Conservation (phyloP, 257 asterid species). For the Solanum bukasovii region DNA sequence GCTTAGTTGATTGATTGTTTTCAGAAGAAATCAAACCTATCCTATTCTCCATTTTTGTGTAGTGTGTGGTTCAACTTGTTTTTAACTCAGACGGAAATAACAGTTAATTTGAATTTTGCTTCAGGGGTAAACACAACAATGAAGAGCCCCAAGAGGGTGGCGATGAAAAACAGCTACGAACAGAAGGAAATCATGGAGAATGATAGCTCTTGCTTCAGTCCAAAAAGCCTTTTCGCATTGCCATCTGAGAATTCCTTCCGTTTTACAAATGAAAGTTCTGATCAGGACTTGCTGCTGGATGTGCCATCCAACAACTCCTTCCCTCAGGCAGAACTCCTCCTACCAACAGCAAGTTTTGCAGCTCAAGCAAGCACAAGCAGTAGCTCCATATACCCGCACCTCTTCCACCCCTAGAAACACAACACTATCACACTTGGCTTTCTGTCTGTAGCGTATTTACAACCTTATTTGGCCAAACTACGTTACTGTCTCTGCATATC, state of each 20-base stretch:
- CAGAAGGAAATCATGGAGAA: conserved; percentile 34
- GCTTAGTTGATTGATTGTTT: not conserved
- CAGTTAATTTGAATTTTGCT: not conserved
- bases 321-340: conserved; percentile 71
- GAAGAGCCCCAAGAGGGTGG: conserved; percentile 46
- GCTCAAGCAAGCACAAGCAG: conserved; percentile 60
- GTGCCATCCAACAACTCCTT: conserved; percentile 56
- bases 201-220: conserved; percentile 35
- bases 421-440: not conserved
- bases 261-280: conserved; percentile 35
- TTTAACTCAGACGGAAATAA: not conserved
- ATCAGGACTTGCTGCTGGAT: conserved; percentile 66
- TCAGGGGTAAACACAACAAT: conserved; percentile 41
- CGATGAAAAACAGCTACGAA: conserved; percentile 20
- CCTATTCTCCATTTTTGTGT: not conserved
- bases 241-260: conserved; percentile 40
- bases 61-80: not conserved
- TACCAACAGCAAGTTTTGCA: conserved; percentile 35
- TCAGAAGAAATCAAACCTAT: not conserved
- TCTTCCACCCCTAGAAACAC: conserved; percentile 22
- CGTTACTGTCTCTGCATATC: not conserved
- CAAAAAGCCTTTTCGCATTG: conserved; percentile 37
- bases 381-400: conserved; percentile 41
- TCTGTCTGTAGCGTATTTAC: not conserved
- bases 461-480: not conserved